Base-by-base conservation (phyloP, 2,329 filamentous ascomycete species). In the Cladosporium sp. region DNA sequence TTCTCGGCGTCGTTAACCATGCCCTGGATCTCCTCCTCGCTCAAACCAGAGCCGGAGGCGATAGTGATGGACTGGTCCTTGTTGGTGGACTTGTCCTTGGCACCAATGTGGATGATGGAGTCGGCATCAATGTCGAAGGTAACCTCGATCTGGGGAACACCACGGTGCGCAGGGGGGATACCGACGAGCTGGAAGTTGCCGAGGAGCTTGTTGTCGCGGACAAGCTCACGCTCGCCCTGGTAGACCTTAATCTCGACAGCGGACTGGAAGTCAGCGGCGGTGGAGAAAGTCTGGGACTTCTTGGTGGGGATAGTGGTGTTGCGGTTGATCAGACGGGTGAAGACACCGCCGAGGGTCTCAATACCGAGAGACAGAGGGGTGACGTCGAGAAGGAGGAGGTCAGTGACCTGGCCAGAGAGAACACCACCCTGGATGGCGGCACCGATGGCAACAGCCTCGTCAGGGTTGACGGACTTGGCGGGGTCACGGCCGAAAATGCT, bases 61-160 rank as follows among this genome's bases (percentile, higher is more conserved):
- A 99, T 96, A 75, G 93, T 97, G 81, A 99, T 97, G 63, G 92
- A 97, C 84, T 99, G 93, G 75, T 97, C 93, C 88, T 97, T 97
- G 87, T 91, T 90, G 80, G 92, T 97, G 69, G 92, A 93, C 88
- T 97, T 97, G 82, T 97, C 93, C 85, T 96, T 96, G 77, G 93
- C 93, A 77, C 94, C 89, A 65, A 97, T 93, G 82, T 97, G 92
- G 70, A 97, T 92, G 70, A 97, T 97, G 17, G 92, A 96, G 78
- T 97, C 92, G 72, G 93, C 93, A 70, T 97, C 93, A 75, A 97
- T 97, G 78, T 97, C 93, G 79, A 97, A 97, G 72, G 93, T 97
- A 70, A 97, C 93, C 84, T 97, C 93, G 60, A 97, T 84, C 78
- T 97, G 93, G 65, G 93, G 93, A 62, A 97, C 91, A 82, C 92